phyloP scores from a whole-genome alignment of 2,329 filamentous ascomycete genomes.

The Phaeosphaeria sp. region DNA sequence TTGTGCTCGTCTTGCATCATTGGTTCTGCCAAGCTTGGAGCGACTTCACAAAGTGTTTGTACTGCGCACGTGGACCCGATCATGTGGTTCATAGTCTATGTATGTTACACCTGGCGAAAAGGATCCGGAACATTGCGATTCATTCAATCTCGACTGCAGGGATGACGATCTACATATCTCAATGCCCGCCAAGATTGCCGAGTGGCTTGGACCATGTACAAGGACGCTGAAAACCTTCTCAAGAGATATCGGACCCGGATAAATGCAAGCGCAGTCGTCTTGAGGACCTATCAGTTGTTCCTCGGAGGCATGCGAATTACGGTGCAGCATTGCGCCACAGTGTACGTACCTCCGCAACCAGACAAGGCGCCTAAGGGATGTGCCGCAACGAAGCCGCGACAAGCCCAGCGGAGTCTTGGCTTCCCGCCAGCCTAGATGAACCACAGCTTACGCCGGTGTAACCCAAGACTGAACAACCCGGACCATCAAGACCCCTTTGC shows the following conservation, averaged over 20 bases:
- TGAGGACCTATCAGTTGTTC: background rate
- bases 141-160: conserved; percentile 2
- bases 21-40: background rate
- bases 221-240: conserved; percentile 7
- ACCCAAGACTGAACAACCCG: conserved; percentile 17
- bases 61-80: background rate
- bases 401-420: conserved; percentile 25
- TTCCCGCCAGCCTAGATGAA: conserved; percentile 14
- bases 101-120: conserved; percentile 3
- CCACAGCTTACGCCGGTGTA: conserved; percentile 7
- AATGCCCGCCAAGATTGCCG: conserved; percentile 16
- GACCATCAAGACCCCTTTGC: conserved; percentile 11
- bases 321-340: conserved; percentile 5
- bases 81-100: background rate
- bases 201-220: conserved; percentile 14
- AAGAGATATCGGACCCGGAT: background rate
- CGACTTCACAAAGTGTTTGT: background rate
- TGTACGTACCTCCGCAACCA: conserved; percentile 2
- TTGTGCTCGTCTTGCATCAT: background rate
- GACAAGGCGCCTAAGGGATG: conserved; percentile 9
- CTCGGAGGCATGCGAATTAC: background rate
- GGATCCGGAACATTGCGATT: background rate
- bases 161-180: conserved; percentile 14
- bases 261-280: background rate
- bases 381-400: conserved; percentile 8